Evolutionary conservation across 2,329 filamentous ascomycete genomes (phyloP).

Genomic region (Penicillium sp.): DNA sequence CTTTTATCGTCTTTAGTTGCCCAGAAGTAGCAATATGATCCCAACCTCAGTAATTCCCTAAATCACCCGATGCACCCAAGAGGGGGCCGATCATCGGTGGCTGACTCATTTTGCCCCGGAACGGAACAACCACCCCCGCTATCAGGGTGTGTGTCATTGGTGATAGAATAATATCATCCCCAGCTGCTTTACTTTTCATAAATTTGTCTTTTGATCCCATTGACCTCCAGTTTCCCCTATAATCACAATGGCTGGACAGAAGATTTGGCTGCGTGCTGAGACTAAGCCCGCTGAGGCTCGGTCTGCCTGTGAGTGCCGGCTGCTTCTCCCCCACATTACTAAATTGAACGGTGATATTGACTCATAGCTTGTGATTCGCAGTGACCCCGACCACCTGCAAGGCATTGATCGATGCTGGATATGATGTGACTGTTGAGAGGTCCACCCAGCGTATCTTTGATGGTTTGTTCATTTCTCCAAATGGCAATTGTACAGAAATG

Average conservation of each 20-base stretch:
- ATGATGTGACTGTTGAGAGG: conserved; percentile 69
- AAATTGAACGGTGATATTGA: conserved; percentile 12
- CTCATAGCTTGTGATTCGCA: conserved; percentile 24
- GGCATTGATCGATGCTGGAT: conserved; percentile 69
- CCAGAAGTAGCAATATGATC: too few species aligned
- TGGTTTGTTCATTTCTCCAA: conserved; percentile 33
- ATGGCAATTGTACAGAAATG: neutral
- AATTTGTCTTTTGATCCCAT: conserved; percentile 5
- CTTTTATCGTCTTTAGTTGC: neutral
- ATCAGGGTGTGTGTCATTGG: conserved; percentile 37
- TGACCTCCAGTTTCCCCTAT: conserved; percentile 18
- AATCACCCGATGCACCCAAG: conserved; percentile 2
- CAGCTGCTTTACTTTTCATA: conserved; percentile 13
- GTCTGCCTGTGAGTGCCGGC: conserved; percentile 47
- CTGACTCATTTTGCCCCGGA: conserved; percentile 33
- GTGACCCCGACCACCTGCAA: conserved; percentile 60
- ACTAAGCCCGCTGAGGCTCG: conserved; percentile 63
- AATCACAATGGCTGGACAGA: conserved; percentile 40
- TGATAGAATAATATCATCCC: conserved; percentile 17
- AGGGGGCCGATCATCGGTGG: conserved; percentile 24
- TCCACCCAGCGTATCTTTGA: conserved; percentile 66
- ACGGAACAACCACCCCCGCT: conserved; percentile 40
- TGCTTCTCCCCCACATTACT: conserved; percentile 4
- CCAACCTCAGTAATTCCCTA: neutral
- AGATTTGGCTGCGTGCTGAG: conserved; percentile 62